Evolutionary conservation across 2,329 filamentous ascomycete species (phyloP), one percentile per base, ranked within the genome.

Genomic region (Cladosporium cucumerinum): DNA sequence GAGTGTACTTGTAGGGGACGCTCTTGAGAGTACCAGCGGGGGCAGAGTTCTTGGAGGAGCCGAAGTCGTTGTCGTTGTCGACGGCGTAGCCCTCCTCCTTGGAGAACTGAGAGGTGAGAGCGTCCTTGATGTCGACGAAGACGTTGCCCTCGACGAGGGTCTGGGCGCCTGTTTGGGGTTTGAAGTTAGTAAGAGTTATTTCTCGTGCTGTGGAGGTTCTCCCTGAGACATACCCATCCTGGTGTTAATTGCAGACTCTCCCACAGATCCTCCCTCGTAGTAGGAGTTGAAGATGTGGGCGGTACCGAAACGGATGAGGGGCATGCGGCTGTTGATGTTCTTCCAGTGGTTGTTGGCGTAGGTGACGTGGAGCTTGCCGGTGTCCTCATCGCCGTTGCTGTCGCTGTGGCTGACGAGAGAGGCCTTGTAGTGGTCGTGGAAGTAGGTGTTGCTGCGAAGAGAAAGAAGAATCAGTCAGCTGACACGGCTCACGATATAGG

Each of bases 261-360:
- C 68, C 21, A 76, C 73, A 26, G 72, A 70, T 39, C 54, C 61
- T 3, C 61, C 60, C 21, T 79, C 76, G 73, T 76, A 82, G 74
- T 79, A 81, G 72, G 74, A 82, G 80, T 85, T 87, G 79, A 82
- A 85, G 70, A 85, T 73, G 77, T 90, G 88, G 12, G 79, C 86
- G 49, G 85, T 89, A 30, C 87, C 88, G 78, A 90, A 90, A 69
- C 87, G 86, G 74, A 89, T 74, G 3, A 83, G 85, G 5, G 88
- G 88, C 0, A 78, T 79, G 63, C 88, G 87, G 8, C 84, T 87
- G 81, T 88, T 86, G 73, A 89, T 76, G 79, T 89, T 88, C 69
- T 73, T 72, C 82, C 82, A 89, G 80, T 85, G 81, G 83, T 90
- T 90, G 81, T 89, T 85, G 78, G 83, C 82, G 74, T 87, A 88